Evolutionary conservation across 1,284 basidiomycete genomes (phyloP), one percentile per base, ranked within the genome.

Genomic region (Sanghuangporus baumii): DNA sequence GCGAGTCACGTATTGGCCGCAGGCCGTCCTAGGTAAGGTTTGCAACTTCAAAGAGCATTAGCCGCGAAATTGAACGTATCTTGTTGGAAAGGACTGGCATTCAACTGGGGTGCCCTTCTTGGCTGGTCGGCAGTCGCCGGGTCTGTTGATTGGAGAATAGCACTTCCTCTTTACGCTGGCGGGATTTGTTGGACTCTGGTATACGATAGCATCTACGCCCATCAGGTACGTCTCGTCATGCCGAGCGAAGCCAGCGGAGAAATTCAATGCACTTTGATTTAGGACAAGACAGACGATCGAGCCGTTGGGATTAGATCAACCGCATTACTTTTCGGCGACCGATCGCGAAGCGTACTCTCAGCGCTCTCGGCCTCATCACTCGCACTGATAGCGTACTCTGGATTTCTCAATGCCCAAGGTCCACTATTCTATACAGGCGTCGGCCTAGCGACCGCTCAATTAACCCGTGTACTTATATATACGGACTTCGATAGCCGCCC

Each of bases 151-250:
- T 98, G 95, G 95, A 72, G 73, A 6, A 85, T 96, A 43, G 91
- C 91, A 48, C 76, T 93, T 11, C 95, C 97, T 1, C 81, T 99
- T 16, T 99, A 99, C 71, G 86, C 88, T 0, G 94, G 96, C 2
- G 92, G 93, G 6, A 79, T 95, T 38, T 87, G 87, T 69, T 99
- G 96, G 94, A 97, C 96, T 57, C 82, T 99, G 60, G 91, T 96
- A 1, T 99, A 99, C 71, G 97, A 99, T 71, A 97, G 89, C 56
- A 96, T 99, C 68, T 99, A 99, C 71, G 97, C 97, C 2, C 97
- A 99, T 74, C 96, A 98, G 79, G 93, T 92, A 65, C 41, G 77
- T 67, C 31, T 16, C 52, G 41, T 20, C 18, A n/a, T 50, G 11
- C 18, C 47, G 37, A 41, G n/a, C 12, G 47, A 16, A 14, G 50